Evolutionary conservation across 345 rosid genomes (phyloP).

Genomic region (Trapa bicornis): DNA sequence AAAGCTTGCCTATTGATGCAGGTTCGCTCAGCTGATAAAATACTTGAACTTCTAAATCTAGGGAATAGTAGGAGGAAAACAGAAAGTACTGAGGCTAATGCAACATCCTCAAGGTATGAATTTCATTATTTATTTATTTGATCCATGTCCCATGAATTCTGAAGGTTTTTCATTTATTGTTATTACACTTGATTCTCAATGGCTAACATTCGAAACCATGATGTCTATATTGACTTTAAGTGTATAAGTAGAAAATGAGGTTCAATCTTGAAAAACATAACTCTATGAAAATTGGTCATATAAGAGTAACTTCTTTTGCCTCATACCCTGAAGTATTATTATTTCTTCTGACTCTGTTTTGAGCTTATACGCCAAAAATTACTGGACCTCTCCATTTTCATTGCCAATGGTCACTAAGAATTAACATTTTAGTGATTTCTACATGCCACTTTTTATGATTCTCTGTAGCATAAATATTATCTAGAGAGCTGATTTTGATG

Average conservation of each 20-base stretch:
- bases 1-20: slow-evolving; percentile 17
- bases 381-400: neutral
- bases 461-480: neutral
- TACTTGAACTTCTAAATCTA: slow-evolving; percentile 80
- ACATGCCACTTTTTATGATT: neutral
- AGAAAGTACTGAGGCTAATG: slow-evolving; percentile 85
- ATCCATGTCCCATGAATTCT: neutral
- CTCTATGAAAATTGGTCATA: neutral
- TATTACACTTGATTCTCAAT: neutral
- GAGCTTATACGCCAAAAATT: neutral
- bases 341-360: neutral
- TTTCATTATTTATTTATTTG: neutral
- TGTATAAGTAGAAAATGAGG: neutral
- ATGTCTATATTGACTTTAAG: neutral
- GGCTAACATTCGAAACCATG: neutral
- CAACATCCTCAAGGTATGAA: slow-evolving; percentile 71
- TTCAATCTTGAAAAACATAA: neutral
- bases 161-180: neutral
- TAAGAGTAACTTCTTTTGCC: neutral
- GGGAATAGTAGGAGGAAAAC: slow-evolving; percentile 91
- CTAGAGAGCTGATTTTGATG: neutral
- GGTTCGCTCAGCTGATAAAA: slow-evolving; percentile 85
- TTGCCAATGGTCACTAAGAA: neutral
- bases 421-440: neutral
- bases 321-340: neutral